phyloP scores from a whole-genome alignment of 1,284 basidiomycete genomes.

The Hortiboletus rubellus region DNA sequence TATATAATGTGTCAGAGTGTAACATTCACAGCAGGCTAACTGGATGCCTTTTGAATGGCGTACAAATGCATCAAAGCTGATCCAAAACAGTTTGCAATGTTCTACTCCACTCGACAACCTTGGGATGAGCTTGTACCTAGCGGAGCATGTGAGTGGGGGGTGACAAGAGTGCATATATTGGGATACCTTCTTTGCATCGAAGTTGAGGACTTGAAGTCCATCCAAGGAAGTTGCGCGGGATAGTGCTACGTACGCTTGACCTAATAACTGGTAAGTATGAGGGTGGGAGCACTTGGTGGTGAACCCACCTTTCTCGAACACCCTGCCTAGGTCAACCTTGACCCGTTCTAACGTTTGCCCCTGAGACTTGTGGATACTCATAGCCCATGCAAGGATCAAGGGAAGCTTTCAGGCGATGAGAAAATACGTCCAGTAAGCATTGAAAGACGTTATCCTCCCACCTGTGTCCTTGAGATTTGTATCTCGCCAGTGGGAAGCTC shows the following conservation, averaged over 20 bases:
- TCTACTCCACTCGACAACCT: constrained; percentile 66
- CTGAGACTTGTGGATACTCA: constrained; percentile 95
- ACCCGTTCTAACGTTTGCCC: constrained; percentile 88
- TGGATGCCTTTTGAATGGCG: neutral
- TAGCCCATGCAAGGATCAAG: constrained; percentile 88
- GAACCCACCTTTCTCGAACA: constrained; percentile 83
- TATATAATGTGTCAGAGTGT: neutral
- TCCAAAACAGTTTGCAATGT: constrained; percentile 46
- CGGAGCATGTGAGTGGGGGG: constrained; percentile 6
- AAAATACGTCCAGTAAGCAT: neutral
- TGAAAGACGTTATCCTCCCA: constrained; percentile 24
- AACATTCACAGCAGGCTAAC: neutral
- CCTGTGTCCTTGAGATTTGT: constrained; percentile 73
- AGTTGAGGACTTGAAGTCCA: constrained; percentile 88
- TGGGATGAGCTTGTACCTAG: constrained; percentile 70
- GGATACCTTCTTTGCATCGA: constrained; percentile 73
- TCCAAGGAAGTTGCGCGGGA: constrained; percentile 93
- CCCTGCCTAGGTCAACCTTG: constrained; percentile 75
- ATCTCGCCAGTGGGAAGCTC: constrained; percentile 83
- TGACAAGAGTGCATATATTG: neutral
- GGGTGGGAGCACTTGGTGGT: neutral
- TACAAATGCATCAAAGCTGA: constrained; percentile 2
- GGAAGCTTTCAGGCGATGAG: constrained; percentile 49
- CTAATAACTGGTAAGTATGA: constrained; percentile 36
- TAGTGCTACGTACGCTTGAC: constrained; percentile 94